A percentile compares a stretch with the other conserved stretches of the same genome.
Evolutionary conservation across 345 rosid genomes (phyloP).

Genomic region (Linum lewisii): DNA sequence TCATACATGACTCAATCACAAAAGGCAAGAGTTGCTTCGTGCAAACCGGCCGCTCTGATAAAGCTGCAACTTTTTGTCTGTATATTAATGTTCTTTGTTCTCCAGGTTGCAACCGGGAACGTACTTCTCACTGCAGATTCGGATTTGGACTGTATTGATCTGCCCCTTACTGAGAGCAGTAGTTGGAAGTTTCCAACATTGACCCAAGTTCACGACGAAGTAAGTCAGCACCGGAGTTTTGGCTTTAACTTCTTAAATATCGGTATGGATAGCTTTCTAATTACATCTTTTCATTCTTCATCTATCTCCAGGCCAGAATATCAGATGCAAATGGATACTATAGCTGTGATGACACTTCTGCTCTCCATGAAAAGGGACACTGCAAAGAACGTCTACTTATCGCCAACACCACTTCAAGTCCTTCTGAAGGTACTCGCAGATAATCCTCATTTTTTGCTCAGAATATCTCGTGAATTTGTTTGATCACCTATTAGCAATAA

Average conservation of each 20-base stretch:
- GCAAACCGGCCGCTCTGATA: constrained; percentile 1
- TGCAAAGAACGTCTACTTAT: constrained; percentile 24
- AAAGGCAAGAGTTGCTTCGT: constrained; percentile 32
- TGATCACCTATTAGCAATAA: neutral
- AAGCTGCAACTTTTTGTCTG: constrained; percentile 4
- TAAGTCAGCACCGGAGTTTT: constrained; percentile 22
- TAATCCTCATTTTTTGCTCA: neutral
- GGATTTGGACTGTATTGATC: constrained; percentile 52
- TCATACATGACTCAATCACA: constrained; percentile 36
- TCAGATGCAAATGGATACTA: constrained; percentile 52
- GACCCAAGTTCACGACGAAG: constrained; percentile 54
- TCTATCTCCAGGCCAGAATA: constrained; percentile 33
- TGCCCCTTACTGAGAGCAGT: constrained; percentile 31
- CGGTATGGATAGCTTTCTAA: too few species aligned
- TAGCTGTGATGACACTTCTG: constrained; percentile 56
- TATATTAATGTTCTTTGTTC: neutral
- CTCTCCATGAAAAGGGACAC: constrained; percentile 24
- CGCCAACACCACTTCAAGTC: constrained; percentile 13
- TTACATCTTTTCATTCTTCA: neutral
- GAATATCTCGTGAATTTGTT: too few species aligned
- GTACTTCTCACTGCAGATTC: too few species aligned
- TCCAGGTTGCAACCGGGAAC: too few species aligned
- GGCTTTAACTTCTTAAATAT: too few species aligned
- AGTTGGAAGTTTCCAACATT: constrained; percentile 34
- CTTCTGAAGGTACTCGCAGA: constrained; percentile 4